Evolutionary conservation across 164 flowering plant genomes (phyloP).

Genomic region (Brasenia schreberi): DNA sequence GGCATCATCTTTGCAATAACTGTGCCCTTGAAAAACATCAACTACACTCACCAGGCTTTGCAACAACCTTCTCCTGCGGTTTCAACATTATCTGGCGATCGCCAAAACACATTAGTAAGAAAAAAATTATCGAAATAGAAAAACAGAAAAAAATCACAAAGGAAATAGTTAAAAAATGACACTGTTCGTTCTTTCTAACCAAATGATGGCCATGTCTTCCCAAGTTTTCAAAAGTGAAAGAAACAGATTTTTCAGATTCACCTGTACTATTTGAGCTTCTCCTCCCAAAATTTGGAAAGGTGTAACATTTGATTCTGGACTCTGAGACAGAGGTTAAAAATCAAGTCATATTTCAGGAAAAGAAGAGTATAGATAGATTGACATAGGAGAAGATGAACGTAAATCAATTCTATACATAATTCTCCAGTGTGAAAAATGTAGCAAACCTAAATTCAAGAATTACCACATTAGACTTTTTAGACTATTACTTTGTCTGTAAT

Average conservation of each 20-base stretch:
- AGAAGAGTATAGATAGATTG: background rate
- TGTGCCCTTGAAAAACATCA: too few relatives aligned
- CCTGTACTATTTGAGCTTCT: conserved; percentile 2
- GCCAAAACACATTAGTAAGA: conserved; percentile 3
- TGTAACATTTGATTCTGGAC: conserved; percentile 1
- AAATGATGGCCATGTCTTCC: background rate
- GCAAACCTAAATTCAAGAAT: background rate
- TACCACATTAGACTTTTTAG: background rate
- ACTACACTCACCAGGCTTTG: conserved; percentile 63
- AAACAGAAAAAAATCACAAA: background rate
- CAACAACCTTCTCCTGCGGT: conserved; percentile 69
- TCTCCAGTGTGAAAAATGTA: background rate
- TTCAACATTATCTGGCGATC: conserved; percentile 80
- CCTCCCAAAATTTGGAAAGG: conserved; percentile 2
- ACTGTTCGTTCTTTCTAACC: background rate
- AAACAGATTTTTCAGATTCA: background rate
- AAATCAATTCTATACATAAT: background rate
- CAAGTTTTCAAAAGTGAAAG: background rate
- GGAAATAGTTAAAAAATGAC: background rate
- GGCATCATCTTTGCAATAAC: too few relatives aligned
- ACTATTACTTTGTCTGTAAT: background rate
- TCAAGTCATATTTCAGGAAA: background rate
- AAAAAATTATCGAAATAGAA: background rate
- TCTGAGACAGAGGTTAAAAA: background rate
- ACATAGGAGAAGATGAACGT: background rate